Evolutionary conservation across 768 basidiomycete genomes (phyloP), one percentile per base, ranked within the genome.

Genomic region (Termitomyces bulborhizus): DNA sequence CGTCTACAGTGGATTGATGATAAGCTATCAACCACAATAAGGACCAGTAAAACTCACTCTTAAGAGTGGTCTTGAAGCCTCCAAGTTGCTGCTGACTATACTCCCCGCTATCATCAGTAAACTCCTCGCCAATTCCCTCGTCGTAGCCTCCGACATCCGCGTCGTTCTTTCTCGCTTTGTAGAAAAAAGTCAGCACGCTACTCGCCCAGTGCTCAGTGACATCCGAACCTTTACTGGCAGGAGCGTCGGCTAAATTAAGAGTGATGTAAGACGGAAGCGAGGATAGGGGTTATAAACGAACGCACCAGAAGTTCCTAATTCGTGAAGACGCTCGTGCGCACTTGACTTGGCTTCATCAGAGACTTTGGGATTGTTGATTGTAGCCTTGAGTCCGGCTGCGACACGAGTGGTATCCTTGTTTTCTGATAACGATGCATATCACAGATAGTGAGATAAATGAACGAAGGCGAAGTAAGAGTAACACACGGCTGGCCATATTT

Each of bases 301-400:
- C 31, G 8, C 8, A 46, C 50, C 40, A 3, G 50, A 51, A 4
- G 39, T 51, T 1, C 50, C 50, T 26, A 51, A 27, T 41, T 51
- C 26, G 1, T 40, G 36, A 1, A 51, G 29, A 7, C 40, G 39
- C 39, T 51, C 39, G 12, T 32, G 40, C 0, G 50, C 50, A 4
- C 31, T 39, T n/a, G 50, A n/a, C 29, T 51, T 51, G 3, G 39
- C 50, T 4, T 51, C n/a, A 3, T 51, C 40, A 1, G 50, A 51
- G 0, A 51, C 50, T 31, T 31, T 51, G n/a, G 49, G 39, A 15
- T 51, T 51, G 9, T 51, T 40, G 3, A 41, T 11, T 1, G 49
- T 7, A 3, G 50, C 50, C 21, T 51, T 51, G 27, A 40, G 21
- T 4, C 50, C 50, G 6, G 39, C 50, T 18, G 50, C 50, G 39